Conservation (phyloP, 768 basidiomycete genomes). For the Rhodotorula graminis region DNA sequence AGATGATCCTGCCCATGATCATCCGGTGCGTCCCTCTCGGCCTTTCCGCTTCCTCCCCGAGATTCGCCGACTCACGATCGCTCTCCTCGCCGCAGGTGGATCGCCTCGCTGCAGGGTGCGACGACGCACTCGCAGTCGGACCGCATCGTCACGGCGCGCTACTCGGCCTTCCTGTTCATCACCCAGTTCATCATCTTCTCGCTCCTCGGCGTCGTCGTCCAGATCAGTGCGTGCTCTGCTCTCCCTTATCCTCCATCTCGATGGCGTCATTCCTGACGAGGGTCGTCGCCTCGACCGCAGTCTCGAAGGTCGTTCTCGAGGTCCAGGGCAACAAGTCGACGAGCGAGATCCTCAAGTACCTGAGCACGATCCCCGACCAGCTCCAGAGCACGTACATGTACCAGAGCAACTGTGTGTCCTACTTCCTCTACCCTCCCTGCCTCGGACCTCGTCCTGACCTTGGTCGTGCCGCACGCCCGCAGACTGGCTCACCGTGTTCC, state of each 20-base stretch:
- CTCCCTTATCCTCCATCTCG: rapidly evolving
- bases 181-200: constrained; percentile 85
- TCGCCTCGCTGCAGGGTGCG: constrained; percentile 38
- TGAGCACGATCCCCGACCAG: constrained; percentile 50
- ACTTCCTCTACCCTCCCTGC: constrained; percentile 48
- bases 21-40: constrained; percentile 60
- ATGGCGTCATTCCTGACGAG: background rate
- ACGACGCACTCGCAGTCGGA: constrained; percentile 51
- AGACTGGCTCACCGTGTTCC: constrained; percentile 47
- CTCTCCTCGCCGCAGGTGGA: constrained; percentile 13
- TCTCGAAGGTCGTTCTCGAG: constrained; percentile 52
- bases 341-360: constrained; percentile 52
- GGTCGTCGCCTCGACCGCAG: background rate
- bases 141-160: constrained; percentile 83
- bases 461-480: background rate
- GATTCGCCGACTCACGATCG: background rate
- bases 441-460: no score
- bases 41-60: constrained; percentile 49
- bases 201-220: constrained; percentile 39
- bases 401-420: constrained; percentile 64
- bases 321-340: constrained; percentile 46
- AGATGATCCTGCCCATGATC: constrained; percentile 71
- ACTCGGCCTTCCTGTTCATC: constrained; percentile 89
- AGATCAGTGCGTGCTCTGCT: constrained; percentile 10
- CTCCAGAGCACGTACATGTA: constrained; percentile 79